Percentiles rank a stretch among this genome's conserved stretches.
phyloP scores from a whole-genome alignment of 2,329 filamentous ascomycete genomes.

The Trichoderma endophyticum region DNA sequence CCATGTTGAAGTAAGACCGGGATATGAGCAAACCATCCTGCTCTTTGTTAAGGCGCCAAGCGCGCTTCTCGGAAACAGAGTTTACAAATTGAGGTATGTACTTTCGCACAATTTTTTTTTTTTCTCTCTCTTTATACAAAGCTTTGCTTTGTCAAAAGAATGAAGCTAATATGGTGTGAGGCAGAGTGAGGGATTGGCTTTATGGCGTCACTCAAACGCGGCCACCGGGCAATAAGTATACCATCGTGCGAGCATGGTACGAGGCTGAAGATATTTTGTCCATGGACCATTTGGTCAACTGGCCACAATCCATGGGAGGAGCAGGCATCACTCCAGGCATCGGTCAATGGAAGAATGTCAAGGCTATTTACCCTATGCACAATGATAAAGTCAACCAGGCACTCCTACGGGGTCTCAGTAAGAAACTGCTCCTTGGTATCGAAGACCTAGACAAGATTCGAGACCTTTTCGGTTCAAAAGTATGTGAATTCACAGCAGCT shows the following conservation, averaged over 20 bases:
- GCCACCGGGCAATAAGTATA: conserved; percentile 52
- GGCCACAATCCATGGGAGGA: conserved; percentile 55
- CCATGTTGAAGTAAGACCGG: conserved; percentile 68
- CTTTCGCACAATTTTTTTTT: not conserved
- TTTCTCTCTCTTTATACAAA: not conserved
- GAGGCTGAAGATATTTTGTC: conserved; percentile 70
- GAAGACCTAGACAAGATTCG: conserved; percentile 58
- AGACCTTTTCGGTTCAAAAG: conserved; percentile 60
- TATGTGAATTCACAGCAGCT: conserved; percentile 3
- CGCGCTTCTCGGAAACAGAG: conserved; percentile 59
- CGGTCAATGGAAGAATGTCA: conserved; percentile 59
- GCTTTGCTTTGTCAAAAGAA: not conserved
- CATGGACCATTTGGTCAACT: conserved; percentile 64
- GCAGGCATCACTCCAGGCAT: conserved; percentile 58
- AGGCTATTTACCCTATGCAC: conserved; percentile 61
- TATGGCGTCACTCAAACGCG: conserved; percentile 64
- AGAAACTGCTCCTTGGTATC: conserved; percentile 46
- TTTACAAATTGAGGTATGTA: conserved; percentile 63
- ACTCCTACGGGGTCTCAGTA: conserved; percentile 56
- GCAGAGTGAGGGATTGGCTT: conserved; percentile 71
- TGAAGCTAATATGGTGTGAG: not conserved
- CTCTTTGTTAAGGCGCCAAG: conserved; percentile 64
- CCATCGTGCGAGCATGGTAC: conserved; percentile 47
- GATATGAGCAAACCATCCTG: conserved; percentile 63
- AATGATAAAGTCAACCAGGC: conserved; percentile 55